These are phyloP conservation scores for Floccularia luteovirens DNA, from an alignment of 768 basidiomycete species.

Conservation along the genomic window DNA sequence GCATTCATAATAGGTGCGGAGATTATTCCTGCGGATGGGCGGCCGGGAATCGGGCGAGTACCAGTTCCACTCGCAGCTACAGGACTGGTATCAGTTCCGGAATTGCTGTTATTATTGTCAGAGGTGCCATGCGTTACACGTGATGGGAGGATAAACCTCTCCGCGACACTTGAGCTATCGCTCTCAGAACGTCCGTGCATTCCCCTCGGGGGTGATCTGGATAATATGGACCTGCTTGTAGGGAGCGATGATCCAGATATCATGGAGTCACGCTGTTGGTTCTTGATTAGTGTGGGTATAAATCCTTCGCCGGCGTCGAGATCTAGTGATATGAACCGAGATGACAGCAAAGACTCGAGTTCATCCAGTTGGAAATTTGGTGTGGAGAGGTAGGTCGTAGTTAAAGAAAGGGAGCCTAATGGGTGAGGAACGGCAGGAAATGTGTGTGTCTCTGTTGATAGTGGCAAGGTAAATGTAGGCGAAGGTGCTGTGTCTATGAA, in stretches of 20 bases:
- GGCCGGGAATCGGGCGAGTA: not conserved
- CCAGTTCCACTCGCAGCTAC: not conserved
- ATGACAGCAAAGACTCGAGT: not conserved
- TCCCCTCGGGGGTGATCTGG: not conserved
- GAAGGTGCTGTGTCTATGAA: not conserved
- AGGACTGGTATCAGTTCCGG: not conserved
- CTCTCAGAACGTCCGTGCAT: not conserved
- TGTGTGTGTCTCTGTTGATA: not conserved
- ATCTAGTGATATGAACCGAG: not conserved
- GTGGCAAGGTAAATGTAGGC: not conserved
- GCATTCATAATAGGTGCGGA: not conserved
- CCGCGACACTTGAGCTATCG: not conserved
- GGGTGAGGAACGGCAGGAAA: not conserved
- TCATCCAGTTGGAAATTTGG: not conserved
- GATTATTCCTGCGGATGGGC: not conserved
- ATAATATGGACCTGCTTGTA: not conserved
- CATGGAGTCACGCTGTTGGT: slow-evolving; percentile 1
- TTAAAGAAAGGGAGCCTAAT: not conserved
- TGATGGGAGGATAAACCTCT: not conserved
- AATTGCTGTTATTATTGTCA: too few relatives aligned
- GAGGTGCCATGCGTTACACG: too few relatives aligned
- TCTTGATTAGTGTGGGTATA: not conserved
- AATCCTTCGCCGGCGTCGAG: not conserved
- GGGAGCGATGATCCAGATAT: not conserved
- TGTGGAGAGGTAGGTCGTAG: not conserved